phyloP scores from a whole-genome alignment of 768 basidiomycete species.

The Lactarius pseudohatsudake region DNA sequence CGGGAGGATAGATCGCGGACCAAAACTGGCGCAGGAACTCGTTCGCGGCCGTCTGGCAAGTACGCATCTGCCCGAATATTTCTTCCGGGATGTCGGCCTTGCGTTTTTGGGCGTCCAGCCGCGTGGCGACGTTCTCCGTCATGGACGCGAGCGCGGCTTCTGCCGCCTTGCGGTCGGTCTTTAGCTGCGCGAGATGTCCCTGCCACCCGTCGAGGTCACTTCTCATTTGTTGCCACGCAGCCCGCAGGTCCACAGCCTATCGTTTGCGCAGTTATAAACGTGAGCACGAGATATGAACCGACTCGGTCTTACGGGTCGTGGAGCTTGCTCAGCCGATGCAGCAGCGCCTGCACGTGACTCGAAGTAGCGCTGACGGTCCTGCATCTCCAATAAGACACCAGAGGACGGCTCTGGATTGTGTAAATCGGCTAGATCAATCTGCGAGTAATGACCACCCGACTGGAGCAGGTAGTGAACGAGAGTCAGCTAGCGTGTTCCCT shows the following conservation, averaged over 20 bases:
- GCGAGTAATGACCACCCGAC: slow-evolving; percentile 41
- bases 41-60: slow-evolving; percentile 89
- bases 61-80: slow-evolving; percentile 79
- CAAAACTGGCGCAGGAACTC: slow-evolving; percentile 98
- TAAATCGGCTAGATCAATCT: slow-evolving; percentile 86
- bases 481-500: neutral
- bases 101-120: slow-evolving; percentile 61
- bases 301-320: slow-evolving; percentile 30
- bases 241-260: slow-evolving; percentile 48
- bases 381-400: slow-evolving; percentile 84
- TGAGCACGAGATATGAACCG: slow-evolving; percentile 10
- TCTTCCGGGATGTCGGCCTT: slow-evolving; percentile 80
- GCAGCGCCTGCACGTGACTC: slow-evolving; percentile 51
- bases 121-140: slow-evolving; percentile 77
- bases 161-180: slow-evolving; percentile 63
- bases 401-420: slow-evolving; percentile 61
- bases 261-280: slow-evolving; percentile 13
- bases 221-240: slow-evolving; percentile 49
- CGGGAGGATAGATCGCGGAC: slow-evolving; percentile 80
- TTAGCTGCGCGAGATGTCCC: slow-evolving; percentile 57
- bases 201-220: slow-evolving; percentile 58
- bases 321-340: slow-evolving; percentile 27
- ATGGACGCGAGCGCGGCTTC: slow-evolving; percentile 69
- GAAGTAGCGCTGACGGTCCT: slow-evolving; percentile 80
- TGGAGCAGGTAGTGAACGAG: slow-evolving; percentile 9